A percentile compares a stretch with the other conserved stretches of the same genome.
phyloP scores from a whole-genome alignment of 805 yeast species.

The Hanseniaspora meyeri region DNA sequence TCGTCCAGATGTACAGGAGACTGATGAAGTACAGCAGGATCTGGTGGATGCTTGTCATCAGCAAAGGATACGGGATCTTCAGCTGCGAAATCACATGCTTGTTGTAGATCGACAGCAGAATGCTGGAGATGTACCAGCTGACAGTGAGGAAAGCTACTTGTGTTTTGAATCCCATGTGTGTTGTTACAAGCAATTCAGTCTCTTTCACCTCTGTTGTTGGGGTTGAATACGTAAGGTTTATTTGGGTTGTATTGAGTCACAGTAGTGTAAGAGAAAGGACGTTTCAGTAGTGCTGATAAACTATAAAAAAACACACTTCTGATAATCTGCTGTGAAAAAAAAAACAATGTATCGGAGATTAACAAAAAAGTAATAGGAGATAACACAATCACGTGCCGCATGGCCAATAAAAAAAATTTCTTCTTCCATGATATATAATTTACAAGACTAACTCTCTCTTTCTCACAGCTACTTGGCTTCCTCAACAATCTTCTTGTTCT shows the following conservation, averaged over 20 bases:
- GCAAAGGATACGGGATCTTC: slow-evolving; percentile 69
- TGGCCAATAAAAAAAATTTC: background rate
- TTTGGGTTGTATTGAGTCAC: too few species aligned
- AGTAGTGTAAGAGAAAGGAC: too few species aligned
- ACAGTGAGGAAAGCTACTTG: slow-evolving; percentile 17
- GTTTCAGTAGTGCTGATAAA: too few species aligned
- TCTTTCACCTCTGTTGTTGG: too few species aligned
- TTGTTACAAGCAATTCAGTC: background rate
- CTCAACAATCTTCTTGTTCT: background rate
- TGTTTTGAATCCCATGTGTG: slow-evolving; percentile 3
- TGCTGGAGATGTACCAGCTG: slow-evolving; percentile 64
- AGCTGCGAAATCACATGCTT: slow-evolving; percentile 57
- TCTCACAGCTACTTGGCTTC: background rate
- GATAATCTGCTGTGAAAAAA: too few species aligned
- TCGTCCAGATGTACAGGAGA: slow-evolving; percentile 30
- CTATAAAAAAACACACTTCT: too few species aligned
- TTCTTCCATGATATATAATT: background rate
- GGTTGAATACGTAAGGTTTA: too few species aligned
- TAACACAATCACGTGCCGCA: too few species aligned
- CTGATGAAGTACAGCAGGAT: slow-evolving; percentile 46
- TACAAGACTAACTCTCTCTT: background rate
- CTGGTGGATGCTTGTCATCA: slow-evolving; percentile 81
- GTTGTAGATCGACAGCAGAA: slow-evolving; percentile 67
- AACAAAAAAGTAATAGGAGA: too few species aligned
- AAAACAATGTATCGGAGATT: too few species aligned